Base-by-base conservation (phyloP, 2,329 filamentous ascomycete species). In the Xylaria polymorpha region DNA sequence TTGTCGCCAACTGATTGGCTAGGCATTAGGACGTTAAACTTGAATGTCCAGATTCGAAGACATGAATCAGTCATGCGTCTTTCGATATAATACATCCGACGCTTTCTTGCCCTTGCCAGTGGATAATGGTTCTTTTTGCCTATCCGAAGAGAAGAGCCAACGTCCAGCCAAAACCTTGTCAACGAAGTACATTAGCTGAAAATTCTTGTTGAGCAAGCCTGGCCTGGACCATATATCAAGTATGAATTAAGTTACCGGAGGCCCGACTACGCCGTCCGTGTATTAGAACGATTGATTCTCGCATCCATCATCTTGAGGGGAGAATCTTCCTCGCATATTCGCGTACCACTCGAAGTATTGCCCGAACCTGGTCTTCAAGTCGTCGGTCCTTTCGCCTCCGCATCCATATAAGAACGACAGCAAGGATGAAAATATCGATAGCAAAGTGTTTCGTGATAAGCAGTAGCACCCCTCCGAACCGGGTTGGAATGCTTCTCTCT, bases 391-490 rank as follows among this genome's bases (percentile, higher is more conserved):
- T 91, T 76, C 88, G 88, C 72, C 85, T 87, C 63, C 92, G 84
- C 87, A 95, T 86, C 87, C 91, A 94, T 7, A 94, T 75, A 57
- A 95, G 78, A 44, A 94, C 81, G 1, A 94, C 73, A 35, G 84
- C 85, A 15, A 95, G 79, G 2, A 94, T 80, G 32, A 91, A 83
- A 10, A 90, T 78, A 80, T 98, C 93, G 53, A 92, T 85, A 35
- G 92, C 83, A 6, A 96, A 74, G 76, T 98, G 94, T 78, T 94
- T 93, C 48, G 91, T 80, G 22, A 87, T 79, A 48, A 88, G 81
- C 91, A 91, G 94, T 0, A 91, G 78, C 3, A 91, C 74, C 87
- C 93, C 93, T 53, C 88, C 84, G 0, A 91, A 58, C 93, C 93
- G 97, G 1, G 90, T 86, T 58, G 88, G 85, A 29, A 92, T 80